These are phyloP conservation scores for Podospora australis DNA, from an alignment of 495 filamentous ascomycete genomes.

Conservation along the genomic window DNA sequence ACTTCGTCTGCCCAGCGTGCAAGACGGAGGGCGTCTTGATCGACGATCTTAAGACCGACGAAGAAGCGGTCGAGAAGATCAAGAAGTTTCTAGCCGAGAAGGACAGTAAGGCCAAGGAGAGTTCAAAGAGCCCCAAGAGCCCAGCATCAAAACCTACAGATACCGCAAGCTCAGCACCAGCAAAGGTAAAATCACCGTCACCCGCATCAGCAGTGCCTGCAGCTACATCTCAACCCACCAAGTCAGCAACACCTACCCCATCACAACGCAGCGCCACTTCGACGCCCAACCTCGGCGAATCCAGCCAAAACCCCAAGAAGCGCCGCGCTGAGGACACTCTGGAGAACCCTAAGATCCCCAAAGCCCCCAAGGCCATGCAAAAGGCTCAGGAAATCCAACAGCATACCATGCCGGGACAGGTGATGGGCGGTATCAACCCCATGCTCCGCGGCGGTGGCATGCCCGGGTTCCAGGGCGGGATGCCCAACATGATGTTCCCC, in stretches of 20 bases:
- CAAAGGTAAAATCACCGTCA: conserved; percentile 34
- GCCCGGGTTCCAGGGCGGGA: conserved; percentile 34
- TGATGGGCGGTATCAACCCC: conserved; percentile 20
- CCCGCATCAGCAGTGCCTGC: conserved; percentile 18
- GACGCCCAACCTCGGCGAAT: conserved; percentile 30
- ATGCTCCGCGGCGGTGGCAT: conserved; percentile 27
- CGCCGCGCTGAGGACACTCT: conserved; percentile 70
- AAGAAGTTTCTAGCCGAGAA: conserved; percentile 69
- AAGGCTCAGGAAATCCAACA: conserved; percentile 34
- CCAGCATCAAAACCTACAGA: too few species aligned
- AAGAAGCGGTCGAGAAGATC: conserved; percentile 68
- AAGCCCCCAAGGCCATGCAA: conserved; percentile 54
- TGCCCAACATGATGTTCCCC: conserved; percentile 26
- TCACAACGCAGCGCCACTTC: conserved; percentile 15
- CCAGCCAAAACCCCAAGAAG: conserved; percentile 56
- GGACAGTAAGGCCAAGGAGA: conserved; percentile 48
- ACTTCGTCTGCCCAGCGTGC: conserved; percentile 91
- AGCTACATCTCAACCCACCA: conserved; percentile 6
- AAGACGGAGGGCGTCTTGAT: conserved; percentile 83
- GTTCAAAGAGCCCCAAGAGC: conserved; percentile 32
- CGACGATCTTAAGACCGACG: conserved; percentile 80
- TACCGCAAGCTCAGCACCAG: conserved; percentile 11
- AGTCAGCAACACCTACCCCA: conserved; percentile 4
- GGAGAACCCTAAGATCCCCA: conserved; percentile 57
- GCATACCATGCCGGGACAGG: conserved; percentile 19